These are phyloP conservation scores for Pseudodiploospora longispora DNA, from an alignment of 2,329 filamentous ascomycete species.

Conservation along the genomic window DNA sequence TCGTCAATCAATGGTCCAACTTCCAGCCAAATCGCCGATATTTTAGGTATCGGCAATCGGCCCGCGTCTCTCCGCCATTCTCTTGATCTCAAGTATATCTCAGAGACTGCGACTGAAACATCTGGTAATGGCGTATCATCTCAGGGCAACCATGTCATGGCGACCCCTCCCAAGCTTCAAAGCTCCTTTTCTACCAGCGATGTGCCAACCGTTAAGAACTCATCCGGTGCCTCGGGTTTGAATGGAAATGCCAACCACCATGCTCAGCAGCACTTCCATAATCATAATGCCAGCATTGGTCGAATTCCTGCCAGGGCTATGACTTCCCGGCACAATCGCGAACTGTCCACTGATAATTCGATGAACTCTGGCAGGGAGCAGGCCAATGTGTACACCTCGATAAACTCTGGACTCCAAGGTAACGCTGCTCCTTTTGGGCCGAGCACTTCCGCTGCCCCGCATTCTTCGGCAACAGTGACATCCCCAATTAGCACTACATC, in stretches of 20 bases:
- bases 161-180: constrained; percentile 66
- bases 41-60: constrained; percentile 39
- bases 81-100: constrained; percentile 44
- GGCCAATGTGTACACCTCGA: constrained; percentile 44
- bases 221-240: constrained; percentile 38
- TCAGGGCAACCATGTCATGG: constrained; percentile 43
- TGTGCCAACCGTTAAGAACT: constrained; percentile 73
- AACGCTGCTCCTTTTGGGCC: constrained; percentile 75
- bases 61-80: constrained; percentile 46
- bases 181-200: constrained; percentile 88
- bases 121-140: constrained; percentile 34
- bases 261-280: constrained; percentile 57
- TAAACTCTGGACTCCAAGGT: constrained; percentile 69
- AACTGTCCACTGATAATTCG: constrained; percentile 50
- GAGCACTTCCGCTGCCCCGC: constrained; percentile 26
- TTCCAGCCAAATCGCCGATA: constrained; percentile 35
- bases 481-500: constrained; percentile 16
- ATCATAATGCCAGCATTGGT: constrained; percentile 76
- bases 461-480: constrained; percentile 17
- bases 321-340: constrained; percentile 63
- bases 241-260: constrained; percentile 47
- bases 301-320: constrained; percentile 63
- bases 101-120: constrained; percentile 35
- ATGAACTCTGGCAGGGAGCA: constrained; percentile 35
- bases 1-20: constrained; percentile 37